phyloP scores from a whole-genome alignment of 129 eudicot genomes.

The Flaveria robusta region DNA sequence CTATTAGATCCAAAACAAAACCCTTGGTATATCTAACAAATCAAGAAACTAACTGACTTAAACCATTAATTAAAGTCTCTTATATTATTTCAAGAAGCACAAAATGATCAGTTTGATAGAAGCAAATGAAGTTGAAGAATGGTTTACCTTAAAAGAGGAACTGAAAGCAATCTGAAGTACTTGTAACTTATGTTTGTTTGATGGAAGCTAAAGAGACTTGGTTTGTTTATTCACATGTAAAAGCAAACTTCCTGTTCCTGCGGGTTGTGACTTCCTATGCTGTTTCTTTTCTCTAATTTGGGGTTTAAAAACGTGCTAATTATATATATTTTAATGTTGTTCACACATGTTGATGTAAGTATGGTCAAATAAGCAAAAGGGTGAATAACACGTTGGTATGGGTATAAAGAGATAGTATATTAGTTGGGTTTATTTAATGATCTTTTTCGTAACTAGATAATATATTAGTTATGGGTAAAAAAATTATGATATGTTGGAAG shows the following conservation, averaged over 20 bases:
- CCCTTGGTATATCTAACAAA: background rate
- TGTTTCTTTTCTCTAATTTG: background rate
- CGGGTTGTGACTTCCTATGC: background rate
- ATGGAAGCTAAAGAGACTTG: constrained; percentile 2
- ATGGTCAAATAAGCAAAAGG: background rate
- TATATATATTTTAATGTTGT: constrained; percentile 8
- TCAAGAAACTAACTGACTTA: background rate
- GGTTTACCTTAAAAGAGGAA: constrained; percentile 17
- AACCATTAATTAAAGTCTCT: background rate
- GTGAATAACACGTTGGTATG: background rate
- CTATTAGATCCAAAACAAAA: constrained; percentile 19
- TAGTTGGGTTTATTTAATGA: too few relatives aligned
- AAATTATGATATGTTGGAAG: too few relatives aligned
- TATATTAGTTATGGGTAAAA: background rate
- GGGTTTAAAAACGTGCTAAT: constrained; percentile 5
- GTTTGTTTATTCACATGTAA: constrained; percentile 10
- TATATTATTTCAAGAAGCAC: too few relatives aligned
- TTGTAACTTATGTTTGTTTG: background rate
- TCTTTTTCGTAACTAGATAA: too few relatives aligned
- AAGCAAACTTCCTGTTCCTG: constrained; percentile 11
- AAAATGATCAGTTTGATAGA: too few relatives aligned
- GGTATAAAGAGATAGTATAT: too few relatives aligned
- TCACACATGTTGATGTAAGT: background rate
- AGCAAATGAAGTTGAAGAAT: background rate
- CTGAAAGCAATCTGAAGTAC: background rate